Percentiles rank a stretch among this genome's conserved stretches.
Evolutionary conservation across 2,329 filamentous ascomycete species (phyloP).

Genomic region (Plectosphaerella cucumerina): DNA sequence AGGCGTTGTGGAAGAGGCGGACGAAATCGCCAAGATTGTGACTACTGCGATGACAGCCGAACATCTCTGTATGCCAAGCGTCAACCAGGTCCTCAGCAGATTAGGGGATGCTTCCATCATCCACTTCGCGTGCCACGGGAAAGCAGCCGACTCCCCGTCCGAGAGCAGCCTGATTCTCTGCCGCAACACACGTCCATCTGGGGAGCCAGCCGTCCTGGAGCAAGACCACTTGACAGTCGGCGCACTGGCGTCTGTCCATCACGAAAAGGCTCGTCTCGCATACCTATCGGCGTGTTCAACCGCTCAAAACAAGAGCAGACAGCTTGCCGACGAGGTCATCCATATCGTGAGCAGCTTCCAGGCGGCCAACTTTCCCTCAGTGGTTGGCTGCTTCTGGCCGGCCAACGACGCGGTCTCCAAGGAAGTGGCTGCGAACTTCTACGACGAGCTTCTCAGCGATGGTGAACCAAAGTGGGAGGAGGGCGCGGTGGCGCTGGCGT

Average conservation of each 20-base stretch:
- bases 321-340: not conserved
- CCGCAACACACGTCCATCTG: not conserved
- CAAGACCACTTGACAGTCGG: not conserved
- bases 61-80: not conserved
- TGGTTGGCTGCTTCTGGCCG: not conserved
- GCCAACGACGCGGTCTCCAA: not conserved
- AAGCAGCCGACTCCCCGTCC: not conserved
- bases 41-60: not conserved
- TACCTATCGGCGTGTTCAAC: not conserved
- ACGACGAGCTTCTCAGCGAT: not conserved
- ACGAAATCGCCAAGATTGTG: not conserved
- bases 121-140: not conserved
- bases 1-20: not conserved
- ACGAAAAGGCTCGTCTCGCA: not conserved
- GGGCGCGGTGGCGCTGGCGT: not conserved
- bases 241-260: not conserved
- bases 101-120: not conserved
- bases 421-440: not conserved
- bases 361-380: not conserved
- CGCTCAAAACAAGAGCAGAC: not conserved
- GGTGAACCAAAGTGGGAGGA: not conserved
- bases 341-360: not conserved
- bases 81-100: not conserved
- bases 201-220: not conserved
- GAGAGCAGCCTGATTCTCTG: not conserved